Base-by-base conservation (phyloP, 495 filamentous ascomycete species). In the Talaromyces ruber region DNA sequence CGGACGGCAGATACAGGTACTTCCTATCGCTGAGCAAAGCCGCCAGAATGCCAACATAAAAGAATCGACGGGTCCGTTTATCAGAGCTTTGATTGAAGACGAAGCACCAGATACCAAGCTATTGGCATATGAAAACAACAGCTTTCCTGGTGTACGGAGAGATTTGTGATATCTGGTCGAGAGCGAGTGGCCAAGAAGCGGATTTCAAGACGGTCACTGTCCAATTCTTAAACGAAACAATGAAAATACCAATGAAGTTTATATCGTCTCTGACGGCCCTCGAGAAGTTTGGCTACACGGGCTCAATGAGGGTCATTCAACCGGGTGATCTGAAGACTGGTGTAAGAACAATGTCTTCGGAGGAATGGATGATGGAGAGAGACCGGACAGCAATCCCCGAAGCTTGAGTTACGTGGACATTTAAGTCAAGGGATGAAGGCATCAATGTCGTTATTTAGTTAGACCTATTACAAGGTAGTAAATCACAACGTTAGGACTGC, bases 261-360 rank as follows among this genome's bases (percentile, higher is more conserved):
- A 63, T 81, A 8, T 64, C 69, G 60, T 74, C 65, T 6, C 66
- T 61, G 43, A 21, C 63, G n/a, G 76, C 69, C 37, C 60, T 77
- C 26, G 67, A 66, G 18, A 75, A 78, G 60, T 74, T 67, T 62
- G 74, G 72, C 6, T 80, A 79, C 47, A 71, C 67, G 63, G 76
- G 63, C n/a, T 72, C 72, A 0, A 32, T 79, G 37, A 56, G 68
- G 12, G 62, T 69, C 6, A 70, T 77, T 58, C 65, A 74, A 30
- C 73, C 77, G 1, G 6, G 18, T 45, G 66, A 77, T 55, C 64
- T 79, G 64, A 72, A 70, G 65, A 64, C n/a, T 9, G 62, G 54
- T 18, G 63, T 71, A 6, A 34, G 66, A 22, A 73, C 70, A 11
- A 64, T 66, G 29, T 62, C 64, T 0, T 75, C 68, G 63, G 71